phyloP scores from a whole-genome alignment of 768 basidiomycete species.

The Ramaria sp. region DNA sequence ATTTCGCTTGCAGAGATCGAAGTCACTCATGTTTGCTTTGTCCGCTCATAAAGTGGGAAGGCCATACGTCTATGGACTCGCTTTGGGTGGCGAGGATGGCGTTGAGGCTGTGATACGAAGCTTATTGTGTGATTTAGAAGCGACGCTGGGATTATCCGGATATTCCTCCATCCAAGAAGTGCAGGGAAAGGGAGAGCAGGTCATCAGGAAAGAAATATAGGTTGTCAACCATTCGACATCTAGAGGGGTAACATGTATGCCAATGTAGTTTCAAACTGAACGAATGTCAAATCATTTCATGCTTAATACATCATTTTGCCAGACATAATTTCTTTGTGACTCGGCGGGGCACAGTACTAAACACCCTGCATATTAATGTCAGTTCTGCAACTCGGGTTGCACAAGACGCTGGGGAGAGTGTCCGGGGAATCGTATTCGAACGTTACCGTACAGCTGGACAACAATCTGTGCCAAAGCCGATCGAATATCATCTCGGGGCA shows the following conservation, averaged over 20 bases:
- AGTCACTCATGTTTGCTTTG: not conserved
- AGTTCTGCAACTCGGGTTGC: too few relatives aligned
- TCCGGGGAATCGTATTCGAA: too few relatives aligned
- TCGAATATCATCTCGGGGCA: too few relatives aligned
- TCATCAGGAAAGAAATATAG: conserved; percentile 31
- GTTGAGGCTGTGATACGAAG: conserved; percentile 63
- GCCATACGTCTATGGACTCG: conserved; percentile 65
- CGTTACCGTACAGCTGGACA: too few relatives aligned
- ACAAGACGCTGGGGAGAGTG: too few relatives aligned
- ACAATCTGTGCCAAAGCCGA: too few relatives aligned
- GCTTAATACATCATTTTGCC: too few relatives aligned
- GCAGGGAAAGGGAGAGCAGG: conserved; percentile 42
- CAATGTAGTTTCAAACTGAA: too few relatives aligned
- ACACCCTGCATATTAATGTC: too few relatives aligned
- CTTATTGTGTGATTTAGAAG: conserved; percentile 58
- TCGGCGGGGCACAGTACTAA: too few relatives aligned
- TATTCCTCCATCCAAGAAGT: conserved; percentile 49
- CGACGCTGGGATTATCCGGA: conserved; percentile 52
- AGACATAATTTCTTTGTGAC: too few relatives aligned
- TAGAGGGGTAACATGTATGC: not conserved
- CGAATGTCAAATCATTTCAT: too few relatives aligned
- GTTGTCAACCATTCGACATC: not conserved
- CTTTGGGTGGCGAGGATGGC: conserved; percentile 59
- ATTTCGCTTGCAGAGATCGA: not conserved
- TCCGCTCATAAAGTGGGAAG: conserved; percentile 41